Evolutionary conservation across 768 basidiomycete genomes (phyloP).

Genomic region (Russula sp.): DNA sequence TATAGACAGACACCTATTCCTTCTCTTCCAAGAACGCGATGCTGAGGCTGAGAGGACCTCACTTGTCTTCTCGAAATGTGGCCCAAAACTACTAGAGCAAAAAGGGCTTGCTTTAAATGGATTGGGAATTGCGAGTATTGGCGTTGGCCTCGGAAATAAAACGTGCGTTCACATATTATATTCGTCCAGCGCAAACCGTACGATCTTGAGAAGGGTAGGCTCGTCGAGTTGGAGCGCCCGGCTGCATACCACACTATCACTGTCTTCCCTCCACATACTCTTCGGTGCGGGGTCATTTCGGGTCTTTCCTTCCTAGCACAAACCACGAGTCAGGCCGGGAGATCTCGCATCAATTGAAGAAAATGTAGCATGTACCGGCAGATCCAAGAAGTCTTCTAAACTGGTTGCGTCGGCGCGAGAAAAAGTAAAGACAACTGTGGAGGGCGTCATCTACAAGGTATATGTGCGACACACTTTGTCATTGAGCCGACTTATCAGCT

Average conservation of each 20-base stretch:
- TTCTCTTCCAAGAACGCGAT: constrained; percentile 66
- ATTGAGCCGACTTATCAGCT: background rate
- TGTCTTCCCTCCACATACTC: constrained; percentile 77
- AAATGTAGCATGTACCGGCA: constrained; percentile 38
- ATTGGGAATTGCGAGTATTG: constrained; percentile 62
- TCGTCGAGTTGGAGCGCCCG: constrained; percentile 82
- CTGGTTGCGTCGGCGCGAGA: constrained; percentile 29
- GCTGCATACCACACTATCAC: constrained; percentile 66
- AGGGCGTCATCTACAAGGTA: constrained; percentile 88
- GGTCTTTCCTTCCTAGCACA: background rate
- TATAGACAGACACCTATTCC: constrained; percentile 54
- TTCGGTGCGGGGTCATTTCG: constrained; percentile 44
- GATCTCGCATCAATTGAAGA: constrained; percentile 85
- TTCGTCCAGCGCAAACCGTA: background rate
- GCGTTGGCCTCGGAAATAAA: constrained; percentile 86
- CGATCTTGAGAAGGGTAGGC: constrained; percentile 41
- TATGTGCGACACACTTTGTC: background rate
- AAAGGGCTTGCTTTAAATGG: constrained; percentile 76
- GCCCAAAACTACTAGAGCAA: constrained; percentile 78
- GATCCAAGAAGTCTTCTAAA: constrained; percentile 39
- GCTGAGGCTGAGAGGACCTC: constrained; percentile 81
- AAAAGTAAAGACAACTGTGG: constrained; percentile 31
- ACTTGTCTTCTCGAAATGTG: constrained; percentile 74
- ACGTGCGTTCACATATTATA: constrained; percentile 41
- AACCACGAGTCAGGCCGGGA: constrained; percentile 52